A percentile compares a stretch with the other conserved stretches of the same genome.
Conservation (phyloP, 164 flowering plant species). For the Warburgia ugandensis region DNA sequence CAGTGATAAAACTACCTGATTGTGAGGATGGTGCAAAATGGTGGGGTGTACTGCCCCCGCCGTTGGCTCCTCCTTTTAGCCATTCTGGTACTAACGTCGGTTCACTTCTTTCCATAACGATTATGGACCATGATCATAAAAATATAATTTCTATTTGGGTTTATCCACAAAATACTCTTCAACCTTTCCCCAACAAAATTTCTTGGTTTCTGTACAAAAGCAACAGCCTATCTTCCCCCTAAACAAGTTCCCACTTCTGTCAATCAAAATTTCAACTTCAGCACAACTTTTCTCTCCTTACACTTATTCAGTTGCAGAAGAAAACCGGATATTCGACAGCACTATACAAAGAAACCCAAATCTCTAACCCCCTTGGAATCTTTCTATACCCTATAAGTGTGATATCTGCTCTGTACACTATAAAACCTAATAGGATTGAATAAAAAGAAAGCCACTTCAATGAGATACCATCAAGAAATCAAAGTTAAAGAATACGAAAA, state of each 20-base stretch:
- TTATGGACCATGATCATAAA: slow-evolving; percentile 38
- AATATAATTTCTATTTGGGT: slow-evolving; percentile 5
- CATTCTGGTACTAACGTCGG: slow-evolving; percentile 87
- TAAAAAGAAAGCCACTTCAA: background rate
- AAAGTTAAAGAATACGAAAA: background rate
- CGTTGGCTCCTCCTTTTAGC: slow-evolving; percentile 61
- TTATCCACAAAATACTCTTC: slow-evolving; percentile 7
- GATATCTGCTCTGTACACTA: slow-evolving; percentile 13
- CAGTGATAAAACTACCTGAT: slow-evolving; percentile 43
- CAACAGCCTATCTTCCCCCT: too few species aligned
- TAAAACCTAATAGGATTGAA: background rate
- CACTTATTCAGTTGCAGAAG: slow-evolving; percentile 3
- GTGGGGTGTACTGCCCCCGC: slow-evolving; percentile 52
- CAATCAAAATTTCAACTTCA: too few species aligned
- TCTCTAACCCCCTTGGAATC: slow-evolving; percentile 1
- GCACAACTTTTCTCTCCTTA: background rate
- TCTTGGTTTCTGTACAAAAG: slow-evolving; percentile 7
- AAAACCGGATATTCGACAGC: slow-evolving; percentile 1
- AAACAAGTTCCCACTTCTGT: too few species aligned
- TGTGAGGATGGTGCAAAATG: slow-evolving; percentile 41
- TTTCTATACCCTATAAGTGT: slow-evolving; percentile 1
- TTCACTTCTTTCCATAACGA: slow-evolving; percentile 79
- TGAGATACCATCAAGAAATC: background rate
- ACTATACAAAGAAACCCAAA: slow-evolving; percentile 3
- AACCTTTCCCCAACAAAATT: background rate